A percentile compares a stretch with the other conserved stretches of the same genome.
Evolutionary conservation across 1,284 basidiomycete species (phyloP).

Genomic region (Cryptococcus sp.): DNA sequence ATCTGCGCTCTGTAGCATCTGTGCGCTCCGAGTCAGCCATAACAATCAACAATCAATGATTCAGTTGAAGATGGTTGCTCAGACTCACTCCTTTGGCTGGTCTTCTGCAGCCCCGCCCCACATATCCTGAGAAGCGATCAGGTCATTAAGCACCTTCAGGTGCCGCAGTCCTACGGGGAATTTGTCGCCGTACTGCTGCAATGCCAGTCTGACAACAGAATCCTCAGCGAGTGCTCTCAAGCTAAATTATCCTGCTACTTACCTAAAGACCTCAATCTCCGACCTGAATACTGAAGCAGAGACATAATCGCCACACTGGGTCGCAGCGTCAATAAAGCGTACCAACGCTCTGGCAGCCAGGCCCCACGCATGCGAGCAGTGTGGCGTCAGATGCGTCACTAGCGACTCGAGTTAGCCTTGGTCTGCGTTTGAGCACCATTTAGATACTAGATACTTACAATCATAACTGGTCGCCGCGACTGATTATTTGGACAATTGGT

Average conservation of each 20-base stretch:
- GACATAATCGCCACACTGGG: conserved; percentile 26
- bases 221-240: not conserved
- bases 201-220: conserved; percentile 19
- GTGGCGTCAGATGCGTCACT: conserved; percentile 40
- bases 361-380: conserved; percentile 32
- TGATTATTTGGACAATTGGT: conserved; percentile 8
- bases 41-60: no score
- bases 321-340: conserved; percentile 41
- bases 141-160: conserved; percentile 34
- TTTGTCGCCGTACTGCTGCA: conserved; percentile 32
- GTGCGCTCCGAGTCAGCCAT: no score
- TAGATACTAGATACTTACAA: conserved; percentile 26
- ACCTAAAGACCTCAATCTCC: conserved; percentile 45
- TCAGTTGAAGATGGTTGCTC: no score
- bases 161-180: conserved; percentile 37
- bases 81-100: conserved; percentile 8
- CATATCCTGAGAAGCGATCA: conserved; percentile 11
- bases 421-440: not conserved
- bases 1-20: no score
- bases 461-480: conserved; percentile 46
- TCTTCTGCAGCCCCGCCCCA: not conserved
- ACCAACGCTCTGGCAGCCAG: conserved; percentile 30
- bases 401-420: conserved; percentile 1
- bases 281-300: conserved; percentile 39
- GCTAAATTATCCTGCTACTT: not conserved